phyloP scores from a whole-genome alignment of 2,329 filamentous ascomycete genomes.

The Nothophaeocryptopus gaeumannii region DNA sequence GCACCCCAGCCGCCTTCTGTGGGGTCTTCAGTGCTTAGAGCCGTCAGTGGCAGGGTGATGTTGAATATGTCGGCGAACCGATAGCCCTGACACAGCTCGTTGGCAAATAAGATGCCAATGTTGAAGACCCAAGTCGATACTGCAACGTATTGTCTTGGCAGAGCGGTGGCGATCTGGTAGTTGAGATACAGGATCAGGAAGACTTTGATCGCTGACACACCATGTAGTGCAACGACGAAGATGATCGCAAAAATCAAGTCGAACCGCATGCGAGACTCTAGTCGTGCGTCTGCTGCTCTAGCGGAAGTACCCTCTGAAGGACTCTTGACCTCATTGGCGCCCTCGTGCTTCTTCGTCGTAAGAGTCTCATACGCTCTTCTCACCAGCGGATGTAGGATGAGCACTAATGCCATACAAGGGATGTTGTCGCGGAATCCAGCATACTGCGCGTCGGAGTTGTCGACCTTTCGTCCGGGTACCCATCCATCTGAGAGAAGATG shows the following conservation, averaged over 20 bases:
- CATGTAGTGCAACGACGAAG: conserved; percentile 77
- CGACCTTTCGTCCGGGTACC: conserved; percentile 89
- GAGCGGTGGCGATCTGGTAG: conserved; percentile 69
- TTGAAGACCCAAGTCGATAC: conserved; percentile 86
- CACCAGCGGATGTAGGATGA: conserved; percentile 75
- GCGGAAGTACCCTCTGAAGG: conserved; percentile 16
- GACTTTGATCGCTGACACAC: conserved; percentile 80
- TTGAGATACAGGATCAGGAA: conserved; percentile 77
- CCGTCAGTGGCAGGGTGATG: conserved; percentile 46
- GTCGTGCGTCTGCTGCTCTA: conserved; percentile 53
- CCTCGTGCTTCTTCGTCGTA: neutral
- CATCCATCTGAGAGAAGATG: conserved; percentile 74
- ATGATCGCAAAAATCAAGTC: conserved; percentile 78
- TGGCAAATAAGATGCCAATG: conserved; percentile 78
- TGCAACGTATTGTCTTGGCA: conserved; percentile 71
- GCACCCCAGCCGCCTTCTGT: conserved; percentile 55
- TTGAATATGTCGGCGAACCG: conserved; percentile 62
- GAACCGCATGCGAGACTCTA: conserved; percentile 70
- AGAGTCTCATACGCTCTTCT: conserved; percentile 65
- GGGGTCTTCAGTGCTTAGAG: conserved; percentile 38
- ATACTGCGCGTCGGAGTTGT: conserved; percentile 89
- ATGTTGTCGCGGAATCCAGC: conserved; percentile 79
- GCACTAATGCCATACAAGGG: conserved; percentile 70
- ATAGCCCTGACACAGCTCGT: conserved; percentile 81
- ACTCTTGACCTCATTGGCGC: conserved; percentile 4